phyloP scores from a whole-genome alignment of 192 early-diverging fungal genomes.

The Backusella circina region DNA sequence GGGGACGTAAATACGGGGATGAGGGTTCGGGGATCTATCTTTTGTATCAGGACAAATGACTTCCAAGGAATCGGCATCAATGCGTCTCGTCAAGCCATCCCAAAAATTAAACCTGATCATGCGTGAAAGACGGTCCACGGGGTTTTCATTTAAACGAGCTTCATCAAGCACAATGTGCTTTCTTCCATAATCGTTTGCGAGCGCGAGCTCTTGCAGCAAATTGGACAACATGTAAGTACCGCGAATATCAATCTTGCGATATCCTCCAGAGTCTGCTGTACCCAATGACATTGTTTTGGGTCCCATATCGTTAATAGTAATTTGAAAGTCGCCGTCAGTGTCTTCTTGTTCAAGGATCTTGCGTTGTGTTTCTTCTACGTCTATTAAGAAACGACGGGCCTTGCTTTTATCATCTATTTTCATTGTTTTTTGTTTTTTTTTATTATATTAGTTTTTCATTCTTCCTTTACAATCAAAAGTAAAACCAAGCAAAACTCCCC shows the following conservation, averaged over 20 bases:
- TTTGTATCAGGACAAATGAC: conserved; percentile 90
- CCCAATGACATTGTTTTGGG: conserved; percentile 87
- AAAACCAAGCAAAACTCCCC: neutral
- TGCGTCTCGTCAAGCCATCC: conserved; percentile 87
- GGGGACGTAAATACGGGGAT: conserved; percentile 91
- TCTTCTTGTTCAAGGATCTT: conserved; percentile 89
- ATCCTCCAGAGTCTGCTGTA: conserved; percentile 83
- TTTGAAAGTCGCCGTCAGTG: conserved; percentile 92
- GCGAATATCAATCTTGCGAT: conserved; percentile 83
- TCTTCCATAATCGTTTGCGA: conserved; percentile 83
- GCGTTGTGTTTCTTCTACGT: conserved; percentile 80
- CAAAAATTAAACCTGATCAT: conserved; percentile 93
- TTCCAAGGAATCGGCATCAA: conserved; percentile 81
- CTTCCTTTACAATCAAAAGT: neutral
- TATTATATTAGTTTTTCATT: no score
- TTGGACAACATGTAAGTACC: conserved; percentile 95
- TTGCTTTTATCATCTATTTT: conserved; percentile 55
- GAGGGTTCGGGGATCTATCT: conserved; percentile 71
- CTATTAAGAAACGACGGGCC: conserved; percentile 77
- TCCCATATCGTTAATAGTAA: conserved; percentile 88
- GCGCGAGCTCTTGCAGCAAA: conserved; percentile 89
- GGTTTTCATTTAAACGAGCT: conserved; percentile 88
- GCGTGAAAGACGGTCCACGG: conserved; percentile 81
- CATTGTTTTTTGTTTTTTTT: neutral
- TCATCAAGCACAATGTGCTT: conserved; percentile 87